phyloP scores from a whole-genome alignment of 495 filamentous ascomycete genomes.

The Oleoguttula mirabilis region DNA sequence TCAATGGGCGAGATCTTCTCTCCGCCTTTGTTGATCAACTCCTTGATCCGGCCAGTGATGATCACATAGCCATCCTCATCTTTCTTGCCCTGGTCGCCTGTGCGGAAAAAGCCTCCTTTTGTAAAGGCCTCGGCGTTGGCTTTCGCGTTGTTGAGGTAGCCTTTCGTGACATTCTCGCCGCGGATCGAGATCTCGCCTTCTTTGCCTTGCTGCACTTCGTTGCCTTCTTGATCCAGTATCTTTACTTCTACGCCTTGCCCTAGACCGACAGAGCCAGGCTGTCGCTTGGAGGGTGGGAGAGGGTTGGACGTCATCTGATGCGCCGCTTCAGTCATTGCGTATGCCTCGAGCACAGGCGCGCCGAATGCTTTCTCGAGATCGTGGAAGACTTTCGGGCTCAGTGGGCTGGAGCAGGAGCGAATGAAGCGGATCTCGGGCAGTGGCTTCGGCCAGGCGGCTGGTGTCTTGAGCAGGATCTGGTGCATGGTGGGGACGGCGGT shows the following conservation, averaged over 20 bases:
- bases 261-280: slow-evolving; percentile 67
- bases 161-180: slow-evolving; percentile 68
- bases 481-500: slow-evolving; percentile 82
- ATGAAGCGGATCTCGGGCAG: slow-evolving; percentile 71
- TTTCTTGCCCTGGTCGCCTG: slow-evolving; percentile 68
- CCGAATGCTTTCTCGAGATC: slow-evolving; percentile 57
- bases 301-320: slow-evolving; percentile 87
- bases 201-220: slow-evolving; percentile 45
- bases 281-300: slow-evolving; percentile 50
- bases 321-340: slow-evolving; percentile 84
- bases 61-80: slow-evolving; percentile 41
- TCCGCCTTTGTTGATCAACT: slow-evolving; percentile 35
- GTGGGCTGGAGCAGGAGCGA: slow-evolving; percentile 69
- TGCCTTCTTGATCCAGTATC: slow-evolving; percentile 56
- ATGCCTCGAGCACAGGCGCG: slow-evolving; percentile 75
- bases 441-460: slow-evolving; percentile 46
- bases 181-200: slow-evolving; percentile 72
- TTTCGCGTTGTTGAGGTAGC: slow-evolving; percentile 67
- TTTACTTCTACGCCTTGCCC: slow-evolving; percentile 70
- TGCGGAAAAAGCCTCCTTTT: slow-evolving; percentile 61
- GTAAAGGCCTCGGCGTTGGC: slow-evolving; percentile 63
- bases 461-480: slow-evolving; percentile 61
- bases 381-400: slow-evolving; percentile 65
- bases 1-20: slow-evolving; percentile 55
- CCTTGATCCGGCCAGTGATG: slow-evolving; percentile 34